Base-by-base conservation (phyloP, 768 basidiomycete genomes). In the Rhodotorula diobovata region DNA sequence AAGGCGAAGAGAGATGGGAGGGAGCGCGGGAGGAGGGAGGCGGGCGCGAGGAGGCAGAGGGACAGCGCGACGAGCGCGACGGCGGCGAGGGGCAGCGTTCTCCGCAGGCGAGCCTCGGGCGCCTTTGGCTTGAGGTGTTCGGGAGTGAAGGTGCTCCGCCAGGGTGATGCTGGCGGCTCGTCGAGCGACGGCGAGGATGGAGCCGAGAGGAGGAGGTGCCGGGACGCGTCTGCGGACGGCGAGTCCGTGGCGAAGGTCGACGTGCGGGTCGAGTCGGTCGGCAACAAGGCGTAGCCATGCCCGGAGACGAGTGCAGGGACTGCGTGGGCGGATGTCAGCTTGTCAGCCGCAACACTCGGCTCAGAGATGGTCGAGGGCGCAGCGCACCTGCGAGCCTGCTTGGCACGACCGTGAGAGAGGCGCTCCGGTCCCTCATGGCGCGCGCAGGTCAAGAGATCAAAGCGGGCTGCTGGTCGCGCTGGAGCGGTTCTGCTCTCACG, bases 61-160 rank as follows among this genome's bases (percentile, higher is more conserved):
- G 73, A 12, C 77, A 72, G 39, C 74, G 61, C 2, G 79, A 77
- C 48, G 80, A 78, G 51, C 50, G 81, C 83, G 61, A 80, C 79
- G 62, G 82, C 34, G 30, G 32, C 80, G 79, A 57, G 78, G 56
- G 78, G 71, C 61, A 72, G 18, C 39, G 45, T 48, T 45, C 58
- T 35, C 12, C 60, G 43, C 48, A 63, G 48, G 70, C 39, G 21
- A 20, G 62, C 39, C 41, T 7, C 32, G 32, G 16, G 32, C 11
- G 34, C 55, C 32, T 23, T 46, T 7, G 30, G 23, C 48, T 50
- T 50, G 23, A 25, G 48, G 41, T 35, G 61, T 28, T 37, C 62
- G 16, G 53, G 41, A 32, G 51, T 53, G 8, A 53, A 53, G 51
- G n/a, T 53, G 9, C 45, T 28, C 6, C 34, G 55, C 34, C 34